Percentiles rank a stretch among this genome's conserved stretches.
These are phyloP conservation scores for Durusdinium trenchii DNA, from an alignment of 73 alveolate species.

Conservation along the genomic window DNA sequence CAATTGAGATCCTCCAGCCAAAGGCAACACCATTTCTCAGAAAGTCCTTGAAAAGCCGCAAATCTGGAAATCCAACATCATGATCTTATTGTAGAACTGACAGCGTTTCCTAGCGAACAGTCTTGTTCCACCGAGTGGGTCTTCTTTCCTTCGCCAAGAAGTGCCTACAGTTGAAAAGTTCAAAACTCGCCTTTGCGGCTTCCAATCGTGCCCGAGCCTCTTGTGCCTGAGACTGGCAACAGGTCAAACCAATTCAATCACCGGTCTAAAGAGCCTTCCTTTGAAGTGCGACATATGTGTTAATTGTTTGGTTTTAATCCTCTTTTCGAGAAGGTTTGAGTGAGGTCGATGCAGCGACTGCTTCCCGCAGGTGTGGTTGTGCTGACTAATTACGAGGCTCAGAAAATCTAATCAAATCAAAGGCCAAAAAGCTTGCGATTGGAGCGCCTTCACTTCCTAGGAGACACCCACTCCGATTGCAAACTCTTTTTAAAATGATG, in stretches of 20 bases:
- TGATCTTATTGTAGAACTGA: background rate
- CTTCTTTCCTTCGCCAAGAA: background rate
- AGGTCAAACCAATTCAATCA: too few species aligned
- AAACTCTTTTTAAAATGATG: too few species aligned
- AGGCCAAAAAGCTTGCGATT: background rate
- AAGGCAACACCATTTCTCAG: background rate
- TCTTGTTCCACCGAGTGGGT: background rate
- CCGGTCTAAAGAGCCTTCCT: too few species aligned
- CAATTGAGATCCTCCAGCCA: background rate
- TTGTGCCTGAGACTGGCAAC: constrained; percentile 35
- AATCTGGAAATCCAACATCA: background rate
- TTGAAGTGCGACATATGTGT: too few species aligned
- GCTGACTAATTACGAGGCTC: too few species aligned
- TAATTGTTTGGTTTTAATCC: too few species aligned
- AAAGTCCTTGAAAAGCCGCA: background rate
- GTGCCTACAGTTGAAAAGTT: too few species aligned
- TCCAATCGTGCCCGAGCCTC: constrained; percentile 42
- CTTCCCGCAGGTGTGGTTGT: too few species aligned
- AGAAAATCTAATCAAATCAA: too few species aligned
- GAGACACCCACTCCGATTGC: background rate
- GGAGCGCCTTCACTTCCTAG: background rate
- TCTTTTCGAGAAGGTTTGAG: too few species aligned
- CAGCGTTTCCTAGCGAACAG: background rate
- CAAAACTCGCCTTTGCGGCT: constrained; percentile 58
- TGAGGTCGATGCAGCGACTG: too few species aligned